Evolutionary conservation across 2,329 filamentous ascomycete genomes (phyloP).

Genomic region (Nigrograna mackinnonii): DNA sequence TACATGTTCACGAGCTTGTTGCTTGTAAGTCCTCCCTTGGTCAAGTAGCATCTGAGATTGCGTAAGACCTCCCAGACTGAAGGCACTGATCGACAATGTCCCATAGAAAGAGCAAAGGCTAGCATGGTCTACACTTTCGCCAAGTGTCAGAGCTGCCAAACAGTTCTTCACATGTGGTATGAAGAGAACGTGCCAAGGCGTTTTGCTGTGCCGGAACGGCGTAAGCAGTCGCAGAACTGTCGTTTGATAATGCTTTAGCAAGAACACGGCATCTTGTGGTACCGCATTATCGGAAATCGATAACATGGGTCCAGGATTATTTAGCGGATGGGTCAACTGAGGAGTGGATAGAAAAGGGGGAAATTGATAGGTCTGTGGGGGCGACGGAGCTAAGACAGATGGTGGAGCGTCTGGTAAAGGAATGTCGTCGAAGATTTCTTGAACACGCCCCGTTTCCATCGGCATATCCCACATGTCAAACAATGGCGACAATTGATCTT

Average conservation of each 20-base stretch:
- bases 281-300: slow-evolving; percentile 1
- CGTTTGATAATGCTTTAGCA: slow-evolving; percentile 44
- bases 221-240: slow-evolving; percentile 35
- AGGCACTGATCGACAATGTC: slow-evolving; percentile 47
- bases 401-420: not conserved
- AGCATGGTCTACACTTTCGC: slow-evolving; percentile 44
- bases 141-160: slow-evolving; percentile 47
- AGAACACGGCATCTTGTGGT: slow-evolving; percentile 38
- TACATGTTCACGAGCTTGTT: slow-evolving; percentile 35
- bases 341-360: not conserved
- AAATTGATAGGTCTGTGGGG: not conserved
- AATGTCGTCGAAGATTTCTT: not conserved
- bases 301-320: not conserved
- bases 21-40: slow-evolving; percentile 27
- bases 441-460: not conserved
- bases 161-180: slow-evolving; percentile 47
- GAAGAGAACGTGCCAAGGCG: slow-evolving; percentile 50
- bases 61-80: slow-evolving; percentile 37
- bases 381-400: too few relatives aligned
- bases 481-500: not conserved
- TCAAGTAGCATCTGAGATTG: slow-evolving; percentile 35
- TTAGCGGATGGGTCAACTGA: too few relatives aligned
- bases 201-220: slow-evolving; percentile 39
- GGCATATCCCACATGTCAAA: not conserved
- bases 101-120: slow-evolving; percentile 44